These are phyloP conservation scores for Triticum monococcum DNA, from an alignment of 176 grass and related monocot species.

Conservation along the genomic window DNA sequence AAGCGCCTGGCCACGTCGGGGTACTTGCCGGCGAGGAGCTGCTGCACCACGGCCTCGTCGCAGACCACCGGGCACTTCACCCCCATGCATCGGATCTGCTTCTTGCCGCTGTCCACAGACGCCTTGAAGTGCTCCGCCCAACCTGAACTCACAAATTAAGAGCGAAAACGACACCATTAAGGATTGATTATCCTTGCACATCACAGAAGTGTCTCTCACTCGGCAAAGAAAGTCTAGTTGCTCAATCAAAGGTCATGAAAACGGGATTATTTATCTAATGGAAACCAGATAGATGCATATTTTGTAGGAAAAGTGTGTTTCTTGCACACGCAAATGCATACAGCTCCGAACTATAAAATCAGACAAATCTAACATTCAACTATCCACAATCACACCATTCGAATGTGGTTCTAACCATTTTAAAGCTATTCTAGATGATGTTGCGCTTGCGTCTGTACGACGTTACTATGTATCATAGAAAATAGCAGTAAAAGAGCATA, in stretches of 20 bases:
- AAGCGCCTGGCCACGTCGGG: conserved; percentile 19
- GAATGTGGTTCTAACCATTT: background rate
- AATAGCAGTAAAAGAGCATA: background rate
- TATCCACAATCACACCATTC: background rate
- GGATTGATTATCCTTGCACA: background rate
- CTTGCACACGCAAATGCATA: background rate
- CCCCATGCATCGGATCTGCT: conserved; percentile 34
- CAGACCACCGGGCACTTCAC: conserved; percentile 21
- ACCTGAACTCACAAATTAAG: background rate
- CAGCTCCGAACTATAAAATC: background rate
- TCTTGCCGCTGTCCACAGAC: background rate
- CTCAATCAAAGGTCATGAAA: background rate
- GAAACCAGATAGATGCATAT: background rate
- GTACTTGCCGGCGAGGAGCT: conserved; percentile 3
- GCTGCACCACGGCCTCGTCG: conserved; percentile 26
- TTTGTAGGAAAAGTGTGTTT: background rate
- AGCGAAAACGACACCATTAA: background rate
- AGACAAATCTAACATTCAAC: background rate
- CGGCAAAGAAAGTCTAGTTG: background rate
- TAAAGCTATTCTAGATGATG: background rate
- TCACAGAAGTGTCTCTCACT: too few relatives aligned
- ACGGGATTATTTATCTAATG: background rate
- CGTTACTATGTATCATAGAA: background rate
- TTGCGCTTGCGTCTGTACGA: background rate
- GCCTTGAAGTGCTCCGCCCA: conserved; percentile 20